Percentiles rank a stretch among this genome's conserved stretches.
phyloP scores from a whole-genome alignment of 2,329 filamentous ascomycete species.

The Zymoseptoria ardabiliae region DNA sequence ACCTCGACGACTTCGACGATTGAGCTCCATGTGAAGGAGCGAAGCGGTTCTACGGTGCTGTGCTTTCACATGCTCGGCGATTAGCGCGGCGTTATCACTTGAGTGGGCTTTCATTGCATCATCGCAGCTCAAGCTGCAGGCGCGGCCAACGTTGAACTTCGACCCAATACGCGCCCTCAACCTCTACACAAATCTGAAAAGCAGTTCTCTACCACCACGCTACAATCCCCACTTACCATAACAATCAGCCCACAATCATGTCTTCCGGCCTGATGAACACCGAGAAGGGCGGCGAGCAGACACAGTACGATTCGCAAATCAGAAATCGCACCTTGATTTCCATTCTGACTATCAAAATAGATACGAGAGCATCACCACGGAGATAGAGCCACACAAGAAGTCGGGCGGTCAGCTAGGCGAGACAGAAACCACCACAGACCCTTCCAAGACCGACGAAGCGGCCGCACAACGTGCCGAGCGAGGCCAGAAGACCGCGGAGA shows the following conservation, averaged over 20 bases:
- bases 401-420: conserved; percentile 49
- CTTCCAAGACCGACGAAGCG: conserved; percentile 20
- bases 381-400: conserved; percentile 45
- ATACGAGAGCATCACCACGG: conserved; percentile 52
- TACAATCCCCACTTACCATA: conserved; percentile 1
- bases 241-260: conserved; percentile 32
- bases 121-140: conserved; percentile 2
- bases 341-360: conserved; percentile 26
- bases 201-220: not conserved
- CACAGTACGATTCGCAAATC: conserved; percentile 39
- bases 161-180: not conserved
- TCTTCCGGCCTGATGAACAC: conserved; percentile 52
- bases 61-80: conserved; percentile 1
- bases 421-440: conserved; percentile 27
- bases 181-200: not conserved
- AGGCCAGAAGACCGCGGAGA: conserved; percentile 43
- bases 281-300: conserved; percentile 52
- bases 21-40: conserved; percentile 13
- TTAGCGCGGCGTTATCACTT: conserved; percentile 26
- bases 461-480: conserved; percentile 31
- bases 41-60: conserved; percentile 6
- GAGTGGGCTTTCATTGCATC: conserved; percentile 1
- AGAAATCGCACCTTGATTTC: not conserved
- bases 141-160: not conserved
- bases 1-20: conserved; percentile 45